Percentiles rank a stretch among this genome's conserved stretches.
phyloP scores from a whole-genome alignment of 257 asterid species.

The Scutellaria baicalensis region DNA sequence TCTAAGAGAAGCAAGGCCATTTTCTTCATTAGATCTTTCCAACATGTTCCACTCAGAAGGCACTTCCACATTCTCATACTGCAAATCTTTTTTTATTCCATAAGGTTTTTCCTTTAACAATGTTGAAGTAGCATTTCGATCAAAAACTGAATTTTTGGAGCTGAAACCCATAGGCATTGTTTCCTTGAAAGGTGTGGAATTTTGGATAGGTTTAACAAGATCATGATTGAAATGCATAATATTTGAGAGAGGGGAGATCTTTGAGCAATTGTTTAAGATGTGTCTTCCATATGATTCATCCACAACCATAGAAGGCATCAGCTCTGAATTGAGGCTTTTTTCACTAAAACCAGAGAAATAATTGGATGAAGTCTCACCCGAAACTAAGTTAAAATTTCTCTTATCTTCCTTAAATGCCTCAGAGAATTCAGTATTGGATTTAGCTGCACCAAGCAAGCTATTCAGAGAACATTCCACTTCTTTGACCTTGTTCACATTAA shows the following conservation, averaged over 20 bases:
- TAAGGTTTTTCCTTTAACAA: slow-evolving; percentile 9
- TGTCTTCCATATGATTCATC: slow-evolving; percentile 21
- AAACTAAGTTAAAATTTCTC: slow-evolving; percentile 21
- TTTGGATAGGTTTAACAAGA: slow-evolving; percentile 17
- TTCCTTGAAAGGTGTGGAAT: slow-evolving; percentile 13
- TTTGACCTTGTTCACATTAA: slow-evolving; percentile 18
- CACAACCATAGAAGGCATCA: slow-evolving; percentile 15
- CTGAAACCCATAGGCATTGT: slow-evolving; percentile 14
- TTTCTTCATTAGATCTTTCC: slow-evolving; percentile 14
- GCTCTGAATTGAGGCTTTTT: slow-evolving; percentile 14
- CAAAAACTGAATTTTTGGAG: slow-evolving; percentile 20
- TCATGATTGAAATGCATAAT: slow-evolving; percentile 13
- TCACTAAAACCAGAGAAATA: slow-evolving; percentile 23
- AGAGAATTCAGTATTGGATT: slow-evolving; percentile 19
- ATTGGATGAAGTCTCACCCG: slow-evolving; percentile 19
- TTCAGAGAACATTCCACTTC: slow-evolving; percentile 8
- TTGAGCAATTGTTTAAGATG: slow-evolving; percentile 24
- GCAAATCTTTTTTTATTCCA: slow-evolving; percentile 9
- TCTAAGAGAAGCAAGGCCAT: slow-evolving; percentile 18
- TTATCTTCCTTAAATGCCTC: slow-evolving; percentile 16
- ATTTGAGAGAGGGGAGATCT: slow-evolving; percentile 17
- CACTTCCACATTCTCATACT: slow-evolving; percentile 25
- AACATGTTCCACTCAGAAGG: slow-evolving; percentile 18
- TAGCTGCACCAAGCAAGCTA: slow-evolving; percentile 24
- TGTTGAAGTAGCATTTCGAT: slow-evolving; percentile 18